Percentiles rank a stretch among this genome's conserved stretches.
Conservation (phyloP, 768 basidiomycete genomes). For the Leccinum boreale region DNA sequence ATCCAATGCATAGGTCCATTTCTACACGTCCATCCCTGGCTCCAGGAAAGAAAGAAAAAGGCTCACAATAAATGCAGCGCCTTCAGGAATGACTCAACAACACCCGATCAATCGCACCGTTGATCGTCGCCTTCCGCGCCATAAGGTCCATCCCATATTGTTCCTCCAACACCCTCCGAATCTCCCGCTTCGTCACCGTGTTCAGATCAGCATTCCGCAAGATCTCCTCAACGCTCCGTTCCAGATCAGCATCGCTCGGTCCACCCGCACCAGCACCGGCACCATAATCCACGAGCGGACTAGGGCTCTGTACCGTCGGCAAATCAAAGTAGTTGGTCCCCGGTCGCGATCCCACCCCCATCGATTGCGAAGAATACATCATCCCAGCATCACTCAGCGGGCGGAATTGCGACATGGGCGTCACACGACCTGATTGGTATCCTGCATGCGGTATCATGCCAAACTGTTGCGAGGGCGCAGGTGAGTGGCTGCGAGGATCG, state of each 20-base stretch:
- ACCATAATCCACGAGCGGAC: conserved; percentile 40
- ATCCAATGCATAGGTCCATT: conserved; percentile 22
- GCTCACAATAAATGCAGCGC: not conserved
- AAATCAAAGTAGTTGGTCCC: conserved; percentile 76
- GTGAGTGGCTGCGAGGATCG: conserved; percentile 71
- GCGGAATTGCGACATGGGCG: conserved; percentile 50
- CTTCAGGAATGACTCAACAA: conserved; percentile 48
- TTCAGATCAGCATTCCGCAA: conserved; percentile 81
- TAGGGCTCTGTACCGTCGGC: conserved; percentile 49
- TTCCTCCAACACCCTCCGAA: conserved; percentile 80
- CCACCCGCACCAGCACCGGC: conserved; percentile 35
- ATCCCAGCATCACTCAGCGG: conserved; percentile 33
- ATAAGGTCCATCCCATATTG: conserved; percentile 77
- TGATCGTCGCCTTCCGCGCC: conserved; percentile 68
- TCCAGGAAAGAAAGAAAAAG: not conserved
- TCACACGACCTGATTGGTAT: conserved; percentile 76
- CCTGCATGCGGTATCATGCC: conserved; percentile 57
- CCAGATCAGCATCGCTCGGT: conserved; percentile 72
- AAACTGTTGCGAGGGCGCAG: conserved; percentile 63
- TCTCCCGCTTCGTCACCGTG: conserved; percentile 87
- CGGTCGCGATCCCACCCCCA: conserved; percentile 65
- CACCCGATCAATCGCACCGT: conserved; percentile 71
- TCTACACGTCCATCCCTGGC: conserved; percentile 9
- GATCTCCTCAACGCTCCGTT: conserved; percentile 68
- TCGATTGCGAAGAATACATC: conserved; percentile 60